Evolutionary conservation across 2,329 filamentous ascomycete genomes (phyloP).

Genomic region (Aspergillus sp.): DNA sequence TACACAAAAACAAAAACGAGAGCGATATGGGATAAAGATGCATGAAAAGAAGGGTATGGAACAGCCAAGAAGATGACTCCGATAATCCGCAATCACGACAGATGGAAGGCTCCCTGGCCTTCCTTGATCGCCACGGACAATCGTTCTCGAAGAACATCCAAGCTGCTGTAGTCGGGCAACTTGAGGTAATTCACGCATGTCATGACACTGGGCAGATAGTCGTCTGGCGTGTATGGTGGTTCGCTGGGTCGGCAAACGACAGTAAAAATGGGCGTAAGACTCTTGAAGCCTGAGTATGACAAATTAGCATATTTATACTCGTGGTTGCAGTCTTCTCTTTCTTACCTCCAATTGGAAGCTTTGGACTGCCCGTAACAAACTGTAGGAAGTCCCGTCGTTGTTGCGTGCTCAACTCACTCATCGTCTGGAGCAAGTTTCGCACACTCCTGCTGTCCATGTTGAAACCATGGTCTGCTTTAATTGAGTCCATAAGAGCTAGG

Average conservation of each 20-base stretch:
- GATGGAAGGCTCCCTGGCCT: conserved; percentile 94
- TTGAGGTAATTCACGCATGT: conserved; percentile 99
- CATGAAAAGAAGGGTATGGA: not conserved
- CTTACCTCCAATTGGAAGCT: conserved; percentile 94
- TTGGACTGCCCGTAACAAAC: conserved; percentile 96
- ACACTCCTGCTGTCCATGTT: conserved; percentile 98
- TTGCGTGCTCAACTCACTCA: conserved; percentile 74
- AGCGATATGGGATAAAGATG: not conserved
- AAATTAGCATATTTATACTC: conserved; percentile 1
- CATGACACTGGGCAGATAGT: conserved; percentile 99
- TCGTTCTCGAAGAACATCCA: conserved; percentile 72
- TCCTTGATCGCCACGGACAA: conserved; percentile 84
- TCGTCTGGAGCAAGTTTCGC: conserved; percentile 84
- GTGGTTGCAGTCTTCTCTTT: no score
- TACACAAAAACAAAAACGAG: conserved; percentile 3
- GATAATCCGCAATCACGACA: conserved; percentile 57
- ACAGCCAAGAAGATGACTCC: not conserved
- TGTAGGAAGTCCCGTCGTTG: conserved; percentile 92
- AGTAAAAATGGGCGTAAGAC: conserved; percentile 95
- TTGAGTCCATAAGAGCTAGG: conserved; percentile 87
- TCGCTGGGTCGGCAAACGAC: conserved; percentile 99
- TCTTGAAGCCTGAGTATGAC: conserved; percentile 73
- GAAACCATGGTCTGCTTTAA: conserved; percentile 97
- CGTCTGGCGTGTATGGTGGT: conserved; percentile 85
- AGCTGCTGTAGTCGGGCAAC: conserved; percentile 82